A percentile compares a stretch with the other conserved stretches of the same genome.
Conservation (phyloP, 306 rosid genomes). For the Inga leiocalycina region DNA sequence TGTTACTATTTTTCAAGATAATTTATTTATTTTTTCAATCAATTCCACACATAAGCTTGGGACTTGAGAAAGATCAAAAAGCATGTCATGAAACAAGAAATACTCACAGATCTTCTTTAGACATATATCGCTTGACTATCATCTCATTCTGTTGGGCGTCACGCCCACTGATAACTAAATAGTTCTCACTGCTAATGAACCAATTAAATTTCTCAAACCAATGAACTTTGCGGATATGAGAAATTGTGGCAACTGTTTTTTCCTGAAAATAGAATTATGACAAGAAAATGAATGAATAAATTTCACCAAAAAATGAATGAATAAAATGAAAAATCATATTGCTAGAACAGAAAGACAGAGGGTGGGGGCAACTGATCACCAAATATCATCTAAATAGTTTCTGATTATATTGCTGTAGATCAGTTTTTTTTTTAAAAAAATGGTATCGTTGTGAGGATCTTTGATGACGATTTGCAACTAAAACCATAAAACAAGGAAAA, state of each 20-base stretch:
- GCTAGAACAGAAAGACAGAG: not conserved
- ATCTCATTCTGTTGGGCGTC: conserved; percentile 99
- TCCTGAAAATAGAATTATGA: conserved; percentile 63
- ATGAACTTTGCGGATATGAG: conserved; percentile 98
- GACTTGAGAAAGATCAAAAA: not conserved
- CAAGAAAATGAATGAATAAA: conserved; percentile 11
- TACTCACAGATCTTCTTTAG: conserved; percentile 97
- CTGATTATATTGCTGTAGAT: not conserved
- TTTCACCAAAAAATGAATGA: not conserved
- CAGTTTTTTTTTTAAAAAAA: not conserved
- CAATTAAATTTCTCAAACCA: conserved; percentile 99
- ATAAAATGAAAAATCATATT: not conserved
- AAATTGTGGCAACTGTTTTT: conserved; percentile 85
- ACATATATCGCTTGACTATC: conserved; percentile 99
- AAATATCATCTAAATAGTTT: not conserved
- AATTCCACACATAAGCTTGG: conserved; percentile 11
- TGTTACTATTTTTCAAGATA: conserved; percentile 27
- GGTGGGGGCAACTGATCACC: not conserved
- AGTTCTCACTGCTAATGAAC: conserved; percentile 98
- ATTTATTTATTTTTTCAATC: not conserved
- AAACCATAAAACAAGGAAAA: not conserved
- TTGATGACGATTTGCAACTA: not conserved
- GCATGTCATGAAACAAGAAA: conserved; percentile 29
- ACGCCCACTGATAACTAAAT: conserved; percentile 95
- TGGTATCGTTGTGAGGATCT: not conserved